Evolutionary conservation across 129 eudicot genomes (phyloP), one percentile per base, ranked within the genome.

Genomic region (Apium graveolens): DNA sequence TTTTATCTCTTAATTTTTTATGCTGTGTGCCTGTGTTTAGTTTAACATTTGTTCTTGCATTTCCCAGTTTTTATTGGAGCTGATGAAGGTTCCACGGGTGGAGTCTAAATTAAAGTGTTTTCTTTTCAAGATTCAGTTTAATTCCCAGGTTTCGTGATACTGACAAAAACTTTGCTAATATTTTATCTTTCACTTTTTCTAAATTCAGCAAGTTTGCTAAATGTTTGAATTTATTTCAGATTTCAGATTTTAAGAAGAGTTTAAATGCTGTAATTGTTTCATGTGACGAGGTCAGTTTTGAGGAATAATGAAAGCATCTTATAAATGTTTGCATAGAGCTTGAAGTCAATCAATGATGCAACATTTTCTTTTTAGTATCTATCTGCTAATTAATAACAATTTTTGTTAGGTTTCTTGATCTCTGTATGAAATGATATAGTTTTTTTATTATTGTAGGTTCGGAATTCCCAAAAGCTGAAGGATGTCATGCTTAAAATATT

Each of bases 11-110:
- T 38, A 72, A 38, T 37, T 74, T 74, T 38, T 73, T 29, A 12
- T 66, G 39, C 0, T 24, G n/a, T 11, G 37, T n/a, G 62, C 26
- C 3, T 24, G n/a, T 11, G 38, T 38, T 77, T 38, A 66, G 24
- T 8, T 2, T 60, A 32, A 43, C 10, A 24, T n/a, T 45, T 11
- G 46, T 24, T 44, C 32, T 79, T 78, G 7, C 70, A 65, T 81
- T 76, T 88, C 77, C 66, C 91, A 91, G 97, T 91, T 88, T 82
- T 94, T 94, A 73, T 63, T 94, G 83, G 96, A 94, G 92, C 88
- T 94, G 78, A 94, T 94, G 98, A 94, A 89, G 83, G 98, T 91
- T 77, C 98, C 98, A 78, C 89, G 97, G 42, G 97, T 94, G 79
- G 97, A 91, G 81, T 90, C 98, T 11, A 94, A 94, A 81, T 85